Evolutionary conservation across 345 rosid genomes (phyloP), one percentile per base, ranked within the genome.

Genomic region (Raphanus raphanistrum): DNA sequence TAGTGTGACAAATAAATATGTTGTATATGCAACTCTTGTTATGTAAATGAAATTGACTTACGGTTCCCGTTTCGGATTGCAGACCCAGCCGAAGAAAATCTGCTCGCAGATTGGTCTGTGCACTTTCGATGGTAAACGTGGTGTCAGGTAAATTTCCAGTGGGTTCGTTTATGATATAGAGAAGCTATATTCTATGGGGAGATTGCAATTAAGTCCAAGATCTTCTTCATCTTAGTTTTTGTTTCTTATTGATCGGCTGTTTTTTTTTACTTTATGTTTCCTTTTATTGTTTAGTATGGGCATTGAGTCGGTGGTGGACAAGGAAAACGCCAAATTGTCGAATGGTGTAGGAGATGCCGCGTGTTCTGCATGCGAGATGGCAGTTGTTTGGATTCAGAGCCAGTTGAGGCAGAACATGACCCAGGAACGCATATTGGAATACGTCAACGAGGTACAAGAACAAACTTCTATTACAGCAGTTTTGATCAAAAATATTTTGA

Each of bases 361-460:
- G 80, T 94, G 99, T 80, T 70, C 90, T 31, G 88, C 90, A 76
- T 94, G 98, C 83, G 94, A 92, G 89, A 89, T 87, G 99, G 87
- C 96, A 60, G 97, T 89, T 76, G 88, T 87, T 11, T 94, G 99
- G 99, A 90, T 90, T 85, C 90, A 90, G 77, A 88, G 87, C 87
- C 88, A 90, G 80, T 77, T 92, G 67, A 84, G 72, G 83, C 91
- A 86, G 82, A 92, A 94, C 87, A 82, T 84, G 83, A 89, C 98
- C 5, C 86, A 83, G 74, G 91, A 95, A 0, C 76, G 4, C 33
- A 81, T 92, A 76, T 76, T 95, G 77, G 69, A 85, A 73, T 95
- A 90, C 70, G 82, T 78, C 70, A 82, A 88, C 55, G 83, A 88
- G 84, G 97, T 89, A 82, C 85, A 15, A 21, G 60, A 41, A 10